Evolutionary conservation across 2,329 filamentous ascomycete genomes (phyloP).

Genomic region (Sarocladium kiliense): DNA sequence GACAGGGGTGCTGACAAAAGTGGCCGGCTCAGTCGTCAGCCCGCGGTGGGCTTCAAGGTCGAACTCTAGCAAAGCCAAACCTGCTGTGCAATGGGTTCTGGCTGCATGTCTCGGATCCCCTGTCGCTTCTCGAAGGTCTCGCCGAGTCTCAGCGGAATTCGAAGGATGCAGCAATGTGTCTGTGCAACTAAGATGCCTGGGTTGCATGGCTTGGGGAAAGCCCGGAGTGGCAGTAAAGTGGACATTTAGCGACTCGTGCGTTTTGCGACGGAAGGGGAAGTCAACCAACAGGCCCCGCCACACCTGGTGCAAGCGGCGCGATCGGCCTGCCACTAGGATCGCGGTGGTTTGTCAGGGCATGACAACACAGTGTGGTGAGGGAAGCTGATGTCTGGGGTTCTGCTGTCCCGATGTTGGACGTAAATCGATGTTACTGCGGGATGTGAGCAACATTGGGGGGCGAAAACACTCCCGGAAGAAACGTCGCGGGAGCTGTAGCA

Average conservation of each 20-base stretch:
- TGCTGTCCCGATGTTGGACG: too few species aligned
- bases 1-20: conserved; percentile 3
- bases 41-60: not conserved
- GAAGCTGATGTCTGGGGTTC: not conserved
- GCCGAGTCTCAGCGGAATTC: not conserved
- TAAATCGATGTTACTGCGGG: too few species aligned
- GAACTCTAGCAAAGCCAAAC: not conserved
- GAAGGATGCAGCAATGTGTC: not conserved
- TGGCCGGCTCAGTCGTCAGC: conserved; percentile 4
- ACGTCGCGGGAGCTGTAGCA: not conserved
- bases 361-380: not conserved
- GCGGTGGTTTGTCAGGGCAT: conserved; percentile 5
- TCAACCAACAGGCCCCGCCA: not conserved
- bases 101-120: not conserved
- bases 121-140: conserved; percentile 7
- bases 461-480: too few species aligned
- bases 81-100: not conserved
- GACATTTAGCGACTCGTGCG: conserved; percentile 1
- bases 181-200: not conserved
- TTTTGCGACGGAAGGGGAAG: conserved; percentile 2
- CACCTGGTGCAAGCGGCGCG: not conserved
- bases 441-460: too few species aligned
- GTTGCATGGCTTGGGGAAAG: not conserved
- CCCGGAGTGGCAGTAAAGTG: not conserved
- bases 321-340: conserved; percentile 8